Evolutionary conservation across 495 filamentous ascomycete genomes (phyloP), one percentile per base, ranked within the genome.

Genomic region (Trichoderma asperelloides): DNA sequence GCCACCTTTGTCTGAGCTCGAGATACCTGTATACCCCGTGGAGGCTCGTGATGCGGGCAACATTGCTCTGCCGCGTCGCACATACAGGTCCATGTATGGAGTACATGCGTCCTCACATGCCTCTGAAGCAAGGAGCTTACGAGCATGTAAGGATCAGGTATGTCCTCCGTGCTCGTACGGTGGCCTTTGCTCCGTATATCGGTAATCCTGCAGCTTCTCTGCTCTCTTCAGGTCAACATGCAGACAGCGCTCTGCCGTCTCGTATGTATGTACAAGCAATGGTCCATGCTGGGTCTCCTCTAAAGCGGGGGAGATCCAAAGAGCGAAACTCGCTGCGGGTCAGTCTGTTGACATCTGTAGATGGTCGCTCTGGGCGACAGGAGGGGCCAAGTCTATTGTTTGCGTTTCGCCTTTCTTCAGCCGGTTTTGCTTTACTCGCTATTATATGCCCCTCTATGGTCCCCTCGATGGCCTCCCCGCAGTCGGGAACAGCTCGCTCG

Each of bases 41-140:
- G 55, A 30, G 55, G 55, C 55, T 60, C 55, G 55, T 60, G 55
- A 60, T 60, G 55, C 55, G 25, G 55, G 55, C 23, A 8, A 27
- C 55, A 28, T 18, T 60, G 23, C 25, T 30, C 27, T 25, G 23
- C 3, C 30, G 55, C 55, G 55, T 60, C 55, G 55, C 23, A 60
- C 47, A 60, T 60, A 55, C 23, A 55, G 9, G 49, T 55, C 43
- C 49, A 8, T 25, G 21, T 27, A 60, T 13, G 55, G 55, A 60
- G 55, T 30, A 16, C 25, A 51, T 51, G 47, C 7, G 6, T 51
- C 47, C 47, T 51, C 47, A 21, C 47, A 51, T 51, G 47, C 47
- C 47, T 51, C 18, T 15, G 41, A 49, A 23, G 47, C 47, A 51
- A 51, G 47, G 47, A 51, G 47, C 18, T 37, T 37, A 37, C 33